A percentile compares a stretch with the other conserved stretches of the same genome.
phyloP scores from a whole-genome alignment of 805 yeast genomes.

The Lachancea cidri region DNA sequence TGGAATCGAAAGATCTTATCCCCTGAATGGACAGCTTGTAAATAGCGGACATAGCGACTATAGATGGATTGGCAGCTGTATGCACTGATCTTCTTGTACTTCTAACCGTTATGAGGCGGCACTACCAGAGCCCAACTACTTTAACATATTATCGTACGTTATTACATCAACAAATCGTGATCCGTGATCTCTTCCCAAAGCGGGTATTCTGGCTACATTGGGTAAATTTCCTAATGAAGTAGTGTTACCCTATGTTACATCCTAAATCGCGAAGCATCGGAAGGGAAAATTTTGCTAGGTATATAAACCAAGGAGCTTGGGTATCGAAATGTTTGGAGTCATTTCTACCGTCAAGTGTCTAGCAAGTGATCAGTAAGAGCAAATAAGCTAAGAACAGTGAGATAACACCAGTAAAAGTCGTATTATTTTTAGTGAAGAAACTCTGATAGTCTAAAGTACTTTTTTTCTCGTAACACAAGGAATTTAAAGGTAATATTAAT shows the following conservation, averaged over 20 bases:
- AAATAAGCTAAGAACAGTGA: not conserved
- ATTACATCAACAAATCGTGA: no score
- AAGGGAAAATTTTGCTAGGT: not conserved
- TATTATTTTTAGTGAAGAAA: not conserved
- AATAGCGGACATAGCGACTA: slow-evolving; percentile 37
- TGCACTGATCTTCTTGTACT: not conserved
- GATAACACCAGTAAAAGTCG: not conserved
- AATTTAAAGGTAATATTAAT: no score
- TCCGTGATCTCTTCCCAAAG: no score
- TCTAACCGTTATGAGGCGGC: no score
- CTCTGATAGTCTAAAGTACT: not conserved
- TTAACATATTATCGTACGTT: no score
- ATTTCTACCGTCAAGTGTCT: not conserved
- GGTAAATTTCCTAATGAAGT: no score
- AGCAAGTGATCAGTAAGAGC: not conserved
- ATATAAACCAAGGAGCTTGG: not conserved
- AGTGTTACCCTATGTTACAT: no score
- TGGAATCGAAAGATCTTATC: slow-evolving; percentile 85
- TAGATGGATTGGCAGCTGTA: slow-evolving; percentile 1
- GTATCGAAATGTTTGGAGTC: not conserved
- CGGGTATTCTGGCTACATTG: no score
- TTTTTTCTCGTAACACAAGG: not conserved
- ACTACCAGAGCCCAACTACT: not conserved
- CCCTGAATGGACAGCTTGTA: slow-evolving; percentile 75
- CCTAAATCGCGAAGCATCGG: not conserved